Evolutionary conservation across 1,284 basidiomycete genomes (phyloP), one percentile per base, ranked within the genome.

Genomic region (Trametes hirsuta): DNA sequence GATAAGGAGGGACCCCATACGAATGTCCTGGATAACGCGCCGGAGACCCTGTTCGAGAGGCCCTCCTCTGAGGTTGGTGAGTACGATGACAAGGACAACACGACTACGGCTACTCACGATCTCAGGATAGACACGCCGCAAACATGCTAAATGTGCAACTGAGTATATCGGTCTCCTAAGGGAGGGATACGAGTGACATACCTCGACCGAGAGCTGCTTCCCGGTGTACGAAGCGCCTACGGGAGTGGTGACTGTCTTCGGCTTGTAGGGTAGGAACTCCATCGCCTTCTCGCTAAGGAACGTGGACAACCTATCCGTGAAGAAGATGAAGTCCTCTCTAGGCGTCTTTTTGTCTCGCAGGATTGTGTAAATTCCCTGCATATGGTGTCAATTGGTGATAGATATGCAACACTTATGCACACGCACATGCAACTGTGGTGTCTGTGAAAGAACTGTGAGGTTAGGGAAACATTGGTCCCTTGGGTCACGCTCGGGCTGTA

Each of bases 11-110:
- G 93, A 93, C 34, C 97, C 97, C 21, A 98, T 82, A 0, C 91
- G 86, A 2, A 94, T 91, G 68, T 97, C 91, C 47, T 91, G 89
- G 55, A 98, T 85, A 5, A 97, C 95, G 25, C 95, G 81, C 39
- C 89, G 84, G 21, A 98, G 87, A n/a, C 97, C 95, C 50, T 89
- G 88, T 71, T 97, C 93, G 34, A 98, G 84, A 1, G 94, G 92
- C 3, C 94, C 93, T 8, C 96, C 96, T 37, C 90, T 93, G 64
- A 52, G 52, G 14, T 5, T 47, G 50, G 14, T 68, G 45, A 63
- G 61, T 65, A 15, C 45, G 51, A 5, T 12, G 21, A 0, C n/a
- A 47, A 54, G 42, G 22, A 40, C 41, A 35, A 25, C 9, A 57
- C 40, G 21, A 46, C 41, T 18, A 14, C 3, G 4, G 14, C 21